Evolutionary conservation across 306 rosid genomes (phyloP), one percentile per base, ranked within the genome.

Genomic region (Gastrolobium villosum): DNA sequence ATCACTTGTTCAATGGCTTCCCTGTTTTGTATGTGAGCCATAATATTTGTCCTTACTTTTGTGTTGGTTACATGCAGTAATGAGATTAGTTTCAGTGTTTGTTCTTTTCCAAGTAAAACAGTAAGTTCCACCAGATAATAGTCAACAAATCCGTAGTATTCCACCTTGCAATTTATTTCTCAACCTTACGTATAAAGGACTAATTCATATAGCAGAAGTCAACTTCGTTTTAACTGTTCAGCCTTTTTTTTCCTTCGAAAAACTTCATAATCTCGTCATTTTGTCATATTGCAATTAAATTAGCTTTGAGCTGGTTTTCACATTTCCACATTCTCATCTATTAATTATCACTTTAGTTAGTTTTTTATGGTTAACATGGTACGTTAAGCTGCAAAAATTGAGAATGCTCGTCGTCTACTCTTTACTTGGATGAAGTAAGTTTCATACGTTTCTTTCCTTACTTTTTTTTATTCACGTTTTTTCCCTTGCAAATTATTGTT

Each of bases 11-110:
- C 72, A 75, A 72, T 64, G 84, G 88, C 87, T 74, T 61, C 84
- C 52, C 36, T 76, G 81, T 85, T 76, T 85, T 81, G 65, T 75
- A 72, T 65, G 86, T 79, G 72, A 85, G 87, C 84, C 89, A 77
- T 79, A n/a, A 28, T 76, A 57, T 72, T 55, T 75, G 68, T 79
- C 84, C 83, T 70, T 84, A 43, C 64, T 39, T 77, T 62, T 55
- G 15, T 81, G 78, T 65, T 35, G 44, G 75, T 71, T 52, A 40
- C 66, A 65, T 43, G 86, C 61, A 43, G 83, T 68, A 53, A 76
- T 53, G 64, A 72, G 83, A 53, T 48, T 72, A 68, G 68, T 63
- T 71, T 57, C 71, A 64, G 82, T 64, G 67, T 72, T 57, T 74
- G 56, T 76, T 70, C 40, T 55, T 10, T 62, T 65, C 32, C 65